These are phyloP conservation scores for Metschnikowia gelsemii DNA, from an alignment of 805 yeast genomes.

Conservation along the genomic window DNA sequence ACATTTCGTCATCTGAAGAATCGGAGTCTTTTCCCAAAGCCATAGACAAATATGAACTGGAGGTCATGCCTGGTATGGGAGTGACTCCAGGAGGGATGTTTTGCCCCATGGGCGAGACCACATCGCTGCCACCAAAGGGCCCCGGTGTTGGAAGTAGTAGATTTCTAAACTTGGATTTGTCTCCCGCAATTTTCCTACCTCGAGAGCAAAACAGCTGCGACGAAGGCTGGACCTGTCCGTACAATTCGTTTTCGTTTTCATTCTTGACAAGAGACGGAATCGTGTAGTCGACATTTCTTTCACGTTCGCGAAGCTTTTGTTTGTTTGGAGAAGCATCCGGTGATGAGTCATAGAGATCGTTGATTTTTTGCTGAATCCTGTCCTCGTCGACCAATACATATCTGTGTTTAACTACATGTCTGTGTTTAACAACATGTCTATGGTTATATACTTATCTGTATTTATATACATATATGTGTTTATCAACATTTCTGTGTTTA, in stretches of 20 bases:
- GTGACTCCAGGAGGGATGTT: slow-evolving; percentile 54
- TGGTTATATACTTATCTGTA: too few species aligned
- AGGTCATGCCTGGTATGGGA: slow-evolving; percentile 36
- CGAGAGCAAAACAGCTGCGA: slow-evolving; percentile 30
- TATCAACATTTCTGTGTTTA: too few species aligned
- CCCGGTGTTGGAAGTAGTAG: slow-evolving; percentile 92
- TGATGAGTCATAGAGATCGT: slow-evolving; percentile 61
- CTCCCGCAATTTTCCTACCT: slow-evolving; percentile 26
- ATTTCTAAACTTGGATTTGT: slow-evolving; percentile 52
- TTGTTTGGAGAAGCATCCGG: slow-evolving; percentile 48
- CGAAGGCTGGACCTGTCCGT: slow-evolving; percentile 12
- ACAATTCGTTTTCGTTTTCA: slow-evolving; percentile 34
- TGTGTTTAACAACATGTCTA: too few species aligned
- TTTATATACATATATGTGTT: too few species aligned
- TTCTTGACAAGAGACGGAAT: slow-evolving; percentile 75
- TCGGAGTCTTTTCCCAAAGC: slow-evolving; percentile 51
- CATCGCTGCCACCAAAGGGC: slow-evolving; percentile 97
- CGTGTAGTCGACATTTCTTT: slow-evolving; percentile 65
- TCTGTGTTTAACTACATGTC: too few species aligned
- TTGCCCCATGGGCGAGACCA: slow-evolving; percentile 75
- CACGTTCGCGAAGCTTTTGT: slow-evolving; percentile 49
- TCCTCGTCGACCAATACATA: slow-evolving; percentile 37
- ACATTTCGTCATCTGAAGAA: slow-evolving; percentile 59
- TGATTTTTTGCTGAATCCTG: slow-evolving; percentile 59
- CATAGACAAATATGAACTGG: slow-evolving; percentile 23